A percentile compares a stretch with the other conserved stretches of the same genome.
Evolutionary conservation across 495 filamentous ascomycete genomes (phyloP).

Genomic region (Hapsidospora chrysogenum): DNA sequence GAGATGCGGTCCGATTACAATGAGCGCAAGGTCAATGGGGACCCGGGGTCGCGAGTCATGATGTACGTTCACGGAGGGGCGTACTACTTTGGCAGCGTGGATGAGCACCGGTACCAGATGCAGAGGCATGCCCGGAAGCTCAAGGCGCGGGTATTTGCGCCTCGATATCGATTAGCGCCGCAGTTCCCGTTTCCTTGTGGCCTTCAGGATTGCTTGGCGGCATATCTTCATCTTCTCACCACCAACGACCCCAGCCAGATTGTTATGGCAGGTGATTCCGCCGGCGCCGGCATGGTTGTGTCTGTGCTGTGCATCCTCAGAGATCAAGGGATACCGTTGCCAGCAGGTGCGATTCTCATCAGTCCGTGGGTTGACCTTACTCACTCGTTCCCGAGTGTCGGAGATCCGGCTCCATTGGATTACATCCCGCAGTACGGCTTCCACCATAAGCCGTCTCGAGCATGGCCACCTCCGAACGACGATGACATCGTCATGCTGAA

Average conservation of each 20-base stretch:
- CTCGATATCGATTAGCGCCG: slow-evolving; percentile 73
- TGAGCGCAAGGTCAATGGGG: slow-evolving; percentile 40
- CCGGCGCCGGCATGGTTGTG: slow-evolving; percentile 75
- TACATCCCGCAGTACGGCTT: slow-evolving; percentile 84
- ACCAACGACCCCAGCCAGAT: slow-evolving; percentile 62
- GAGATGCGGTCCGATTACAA: slow-evolving; percentile 79
- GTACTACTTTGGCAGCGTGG: slow-evolving; percentile 70
- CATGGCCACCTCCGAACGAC: slow-evolving; percentile 82
- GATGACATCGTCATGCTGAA: slow-evolving; percentile 38
- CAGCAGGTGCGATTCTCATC: slow-evolving; percentile 78
- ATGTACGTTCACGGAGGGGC: slow-evolving; percentile 75
- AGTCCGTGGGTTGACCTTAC: slow-evolving; percentile 90
- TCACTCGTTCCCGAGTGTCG: slow-evolving; percentile 84
- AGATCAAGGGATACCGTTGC: slow-evolving; percentile 64
- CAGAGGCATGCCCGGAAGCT: slow-evolving; percentile 89
- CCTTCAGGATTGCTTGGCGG: slow-evolving; percentile 70
- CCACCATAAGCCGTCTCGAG: slow-evolving; percentile 59
- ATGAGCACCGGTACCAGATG: slow-evolving; percentile 91
- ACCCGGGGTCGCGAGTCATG: slow-evolving; percentile 59
- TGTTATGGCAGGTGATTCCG: slow-evolving; percentile 73
- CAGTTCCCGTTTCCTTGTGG: slow-evolving; percentile 94
- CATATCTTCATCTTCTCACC: slow-evolving; percentile 68
- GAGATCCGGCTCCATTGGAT: slow-evolving; percentile 52
- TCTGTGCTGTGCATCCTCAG: slow-evolving; percentile 64
- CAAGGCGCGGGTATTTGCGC: slow-evolving; percentile 75